phyloP scores from a whole-genome alignment of 1,284 basidiomycete species.

The Trichosporon sp. region DNA sequence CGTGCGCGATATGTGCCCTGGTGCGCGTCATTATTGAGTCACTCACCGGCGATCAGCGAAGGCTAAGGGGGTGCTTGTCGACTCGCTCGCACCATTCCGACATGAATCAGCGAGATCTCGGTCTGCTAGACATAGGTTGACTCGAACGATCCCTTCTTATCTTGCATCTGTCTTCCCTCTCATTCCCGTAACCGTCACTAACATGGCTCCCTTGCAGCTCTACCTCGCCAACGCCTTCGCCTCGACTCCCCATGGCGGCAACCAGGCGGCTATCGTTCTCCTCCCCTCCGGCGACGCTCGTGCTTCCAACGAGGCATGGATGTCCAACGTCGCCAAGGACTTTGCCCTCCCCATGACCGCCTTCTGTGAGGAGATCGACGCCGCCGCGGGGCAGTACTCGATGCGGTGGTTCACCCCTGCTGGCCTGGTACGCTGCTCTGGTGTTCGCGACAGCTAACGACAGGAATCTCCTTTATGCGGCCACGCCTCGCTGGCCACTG shows the following conservation, averaged over 20 bases:
- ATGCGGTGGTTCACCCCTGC: constrained; percentile 45
- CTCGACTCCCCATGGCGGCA: constrained; percentile 39
- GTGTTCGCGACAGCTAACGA: neutral
- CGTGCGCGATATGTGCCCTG: neutral
- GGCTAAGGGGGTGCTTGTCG: neutral
- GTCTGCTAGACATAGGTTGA: neutral
- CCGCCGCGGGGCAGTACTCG: constrained; percentile 24
- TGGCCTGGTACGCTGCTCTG: constrained; percentile 31
- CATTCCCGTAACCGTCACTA: neutral
- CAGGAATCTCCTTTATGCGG: constrained; percentile 49
- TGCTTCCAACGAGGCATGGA: constrained; percentile 36
- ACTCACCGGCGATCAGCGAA: neutral
- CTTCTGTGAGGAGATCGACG: constrained; percentile 31
- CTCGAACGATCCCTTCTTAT: neutral
- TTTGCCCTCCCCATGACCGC: constrained; percentile 47
- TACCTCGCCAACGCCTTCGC: constrained; percentile 48
- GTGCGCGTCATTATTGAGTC: neutral
- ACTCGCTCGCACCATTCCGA: neutral
- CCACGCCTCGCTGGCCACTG: constrained; percentile 45
- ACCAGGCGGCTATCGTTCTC: constrained; percentile 49
- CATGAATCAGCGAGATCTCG: constrained; percentile 1
- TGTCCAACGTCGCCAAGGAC: constrained; percentile 36
- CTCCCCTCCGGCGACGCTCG: constrained; percentile 34
- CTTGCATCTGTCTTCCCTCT: neutral
- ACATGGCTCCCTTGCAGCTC: constrained; percentile 33